Evolutionary conservation across 495 filamentous ascomycete species (phyloP).

Genomic region (Elasticomyces elasticus): DNA sequence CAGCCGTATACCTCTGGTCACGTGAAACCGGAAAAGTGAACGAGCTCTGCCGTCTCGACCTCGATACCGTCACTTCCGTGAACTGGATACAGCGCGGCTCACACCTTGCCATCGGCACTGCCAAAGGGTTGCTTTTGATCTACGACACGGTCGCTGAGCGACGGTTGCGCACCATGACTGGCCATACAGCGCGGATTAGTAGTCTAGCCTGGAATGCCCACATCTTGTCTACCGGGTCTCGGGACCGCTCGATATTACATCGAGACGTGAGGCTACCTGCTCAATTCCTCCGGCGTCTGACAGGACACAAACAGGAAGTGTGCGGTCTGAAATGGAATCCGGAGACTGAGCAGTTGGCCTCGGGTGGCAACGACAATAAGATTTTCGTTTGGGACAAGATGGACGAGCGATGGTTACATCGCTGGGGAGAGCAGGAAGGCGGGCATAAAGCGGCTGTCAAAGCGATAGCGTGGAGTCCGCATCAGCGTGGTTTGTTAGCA

Average conservation of each 20-base stretch:
- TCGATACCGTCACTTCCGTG: constrained; percentile 91
- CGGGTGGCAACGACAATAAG: constrained; percentile 96
- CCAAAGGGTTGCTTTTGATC: constrained; percentile 88
- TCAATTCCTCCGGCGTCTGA: constrained; percentile 72
- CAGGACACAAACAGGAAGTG: constrained; percentile 97
- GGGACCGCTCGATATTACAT: constrained; percentile 87
- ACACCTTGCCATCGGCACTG: constrained; percentile 87
- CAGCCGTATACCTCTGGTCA: constrained; percentile 99
- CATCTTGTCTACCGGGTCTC: constrained; percentile 88
- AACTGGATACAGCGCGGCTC: constrained; percentile 95
- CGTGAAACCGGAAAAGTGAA: constrained; percentile 75
- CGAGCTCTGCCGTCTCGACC: constrained; percentile 83
- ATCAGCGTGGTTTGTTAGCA: constrained; percentile 87
- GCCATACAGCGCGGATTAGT: constrained; percentile 82
- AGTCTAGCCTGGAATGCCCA: constrained; percentile 96
- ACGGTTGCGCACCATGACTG: constrained; percentile 87
- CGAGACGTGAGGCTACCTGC: constrained; percentile 91
- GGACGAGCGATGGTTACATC: constrained; percentile 74
- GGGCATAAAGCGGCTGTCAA: constrained; percentile 94
- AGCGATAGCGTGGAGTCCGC: constrained; percentile 97
- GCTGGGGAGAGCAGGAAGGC: constrained; percentile 82
- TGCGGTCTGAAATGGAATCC: constrained; percentile 97
- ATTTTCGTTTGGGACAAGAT: constrained; percentile 96
- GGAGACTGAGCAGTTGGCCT: constrained; percentile 89
- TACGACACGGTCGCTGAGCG: constrained; percentile 87